phyloP scores from a whole-genome alignment of 495 filamentous ascomycete species.

The Cercophora samala region DNA sequence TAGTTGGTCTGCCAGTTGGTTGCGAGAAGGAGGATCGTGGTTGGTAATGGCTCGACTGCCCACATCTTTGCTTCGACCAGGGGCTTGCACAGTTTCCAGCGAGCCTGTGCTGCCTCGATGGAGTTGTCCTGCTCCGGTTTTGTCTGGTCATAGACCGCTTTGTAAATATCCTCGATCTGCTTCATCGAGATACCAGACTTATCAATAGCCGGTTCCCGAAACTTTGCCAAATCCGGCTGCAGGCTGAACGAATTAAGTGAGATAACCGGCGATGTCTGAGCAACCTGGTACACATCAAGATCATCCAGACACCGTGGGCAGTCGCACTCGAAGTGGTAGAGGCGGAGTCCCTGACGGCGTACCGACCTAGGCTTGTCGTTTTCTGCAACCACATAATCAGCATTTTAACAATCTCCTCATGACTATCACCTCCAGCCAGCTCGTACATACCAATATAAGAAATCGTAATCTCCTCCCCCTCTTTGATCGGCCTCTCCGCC shows the following conservation, averaged over 20 bases:
- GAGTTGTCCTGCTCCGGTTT: constrained; percentile 13
- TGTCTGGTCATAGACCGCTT: constrained; percentile 16
- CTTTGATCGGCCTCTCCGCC: constrained; percentile 38
- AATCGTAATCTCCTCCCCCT: constrained; percentile 49
- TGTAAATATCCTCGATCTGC: constrained; percentile 27
- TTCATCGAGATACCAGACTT: constrained; percentile 20
- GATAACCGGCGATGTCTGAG: constrained; percentile 33
- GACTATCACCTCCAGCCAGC: background rate
- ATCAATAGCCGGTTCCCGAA: constrained; percentile 27
- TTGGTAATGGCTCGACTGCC: constrained; percentile 41
- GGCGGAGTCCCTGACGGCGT: constrained; percentile 35
- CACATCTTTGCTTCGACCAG: constrained; percentile 38
- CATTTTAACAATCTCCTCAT: background rate
- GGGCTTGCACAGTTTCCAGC: constrained; percentile 38
- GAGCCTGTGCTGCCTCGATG: constrained; percentile 18
- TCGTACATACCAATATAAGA: constrained; percentile 47
- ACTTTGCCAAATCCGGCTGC: constrained; percentile 24
- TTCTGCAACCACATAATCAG: constrained; percentile 26
- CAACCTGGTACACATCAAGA: constrained; percentile 46
- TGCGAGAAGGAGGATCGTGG: constrained; percentile 27
- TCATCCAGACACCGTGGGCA: constrained; percentile 43
- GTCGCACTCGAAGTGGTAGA: constrained; percentile 44
- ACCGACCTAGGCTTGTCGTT: constrained; percentile 30
- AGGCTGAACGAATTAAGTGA: constrained; percentile 37
- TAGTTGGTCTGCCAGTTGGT: constrained; percentile 27